These are phyloP conservation scores for Madurella fahalii DNA, from an alignment of 2,329 filamentous ascomycete genomes.

Conservation along the genomic window DNA sequence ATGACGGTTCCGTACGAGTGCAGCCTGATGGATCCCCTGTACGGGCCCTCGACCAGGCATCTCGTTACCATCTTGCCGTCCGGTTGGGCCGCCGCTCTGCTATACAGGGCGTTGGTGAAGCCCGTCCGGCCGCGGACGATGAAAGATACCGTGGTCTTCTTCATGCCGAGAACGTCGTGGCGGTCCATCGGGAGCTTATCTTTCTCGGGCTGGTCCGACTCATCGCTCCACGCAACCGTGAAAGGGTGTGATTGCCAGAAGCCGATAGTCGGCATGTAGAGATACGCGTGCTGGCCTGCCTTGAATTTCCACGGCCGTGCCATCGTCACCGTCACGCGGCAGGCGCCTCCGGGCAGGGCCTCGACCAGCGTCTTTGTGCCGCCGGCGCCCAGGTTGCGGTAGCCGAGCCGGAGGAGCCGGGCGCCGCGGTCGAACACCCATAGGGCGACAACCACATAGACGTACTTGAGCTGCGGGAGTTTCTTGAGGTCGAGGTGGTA, in stretches of 20 bases:
- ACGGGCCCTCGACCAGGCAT: conserved; percentile 72
- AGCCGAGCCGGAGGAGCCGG: conserved; percentile 57
- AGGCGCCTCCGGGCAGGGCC: conserved; percentile 70
- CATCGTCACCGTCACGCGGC: conserved; percentile 68
- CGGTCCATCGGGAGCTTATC: conserved; percentile 58
- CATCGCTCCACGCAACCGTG: conserved; percentile 73
- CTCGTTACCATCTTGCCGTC: conserved; percentile 59
- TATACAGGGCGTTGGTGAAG: conserved; percentile 66
- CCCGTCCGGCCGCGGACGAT: conserved; percentile 70
- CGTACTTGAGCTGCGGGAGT: conserved; percentile 53
- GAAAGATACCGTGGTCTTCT: conserved; percentile 65
- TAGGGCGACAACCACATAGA: conserved; percentile 59
- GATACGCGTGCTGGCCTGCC: conserved; percentile 73
- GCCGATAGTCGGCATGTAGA: conserved; percentile 71
- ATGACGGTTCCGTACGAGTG: conserved; percentile 74
- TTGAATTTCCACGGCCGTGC: conserved; percentile 72
- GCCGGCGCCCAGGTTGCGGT: conserved; percentile 63
- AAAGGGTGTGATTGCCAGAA: conserved; percentile 76
- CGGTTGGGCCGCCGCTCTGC: conserved; percentile 58
- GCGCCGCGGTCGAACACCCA: conserved; percentile 62
- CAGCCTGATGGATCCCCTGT: conserved; percentile 67
- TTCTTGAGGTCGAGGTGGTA: conserved; percentile 57
- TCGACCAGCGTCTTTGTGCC: conserved; percentile 68
- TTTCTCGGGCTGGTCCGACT: conserved; percentile 47
- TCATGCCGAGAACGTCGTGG: conserved; percentile 55